A percentile compares a stretch with the other conserved stretches of the same genome.
These are phyloP conservation scores for Elongisporangium undulatum DNA, from an alignment of 352 stramenopile species.

Conservation along the genomic window DNA sequence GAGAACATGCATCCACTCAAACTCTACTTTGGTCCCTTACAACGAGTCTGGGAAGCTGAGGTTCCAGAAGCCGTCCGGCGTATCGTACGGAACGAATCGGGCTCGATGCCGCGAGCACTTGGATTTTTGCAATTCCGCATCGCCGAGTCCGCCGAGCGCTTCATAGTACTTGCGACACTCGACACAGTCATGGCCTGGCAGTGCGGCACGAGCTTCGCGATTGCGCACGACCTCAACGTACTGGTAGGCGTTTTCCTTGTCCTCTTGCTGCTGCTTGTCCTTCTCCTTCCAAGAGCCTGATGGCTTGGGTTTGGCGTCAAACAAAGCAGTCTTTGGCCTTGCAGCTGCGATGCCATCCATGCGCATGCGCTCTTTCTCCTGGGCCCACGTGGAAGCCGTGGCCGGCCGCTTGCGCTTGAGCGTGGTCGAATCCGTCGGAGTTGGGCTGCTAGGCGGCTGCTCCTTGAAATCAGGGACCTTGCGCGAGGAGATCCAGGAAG, in stretches of 20 bases:
- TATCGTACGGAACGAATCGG: constrained; percentile 67
- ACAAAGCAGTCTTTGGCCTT: constrained; percentile 19
- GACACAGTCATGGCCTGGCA: constrained; percentile 61
- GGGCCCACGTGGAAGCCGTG: constrained; percentile 28
- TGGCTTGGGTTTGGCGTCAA: constrained; percentile 6
- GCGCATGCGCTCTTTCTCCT: constrained; percentile 31
- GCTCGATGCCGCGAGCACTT: constrained; percentile 76
- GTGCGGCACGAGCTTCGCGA: constrained; percentile 40
- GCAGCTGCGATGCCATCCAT: neutral
- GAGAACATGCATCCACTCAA: neutral
- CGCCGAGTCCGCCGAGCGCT: constrained; percentile 42
- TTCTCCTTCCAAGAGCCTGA: constrained; percentile 4
- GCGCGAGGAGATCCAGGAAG: neutral
- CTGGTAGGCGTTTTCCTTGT: constrained; percentile 22
- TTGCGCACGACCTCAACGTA: constrained; percentile 85
- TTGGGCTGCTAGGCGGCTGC: neutral
- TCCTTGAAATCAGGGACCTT: neutral
- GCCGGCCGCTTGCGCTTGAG: constrained; percentile 10
- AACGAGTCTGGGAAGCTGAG: constrained; percentile 76
- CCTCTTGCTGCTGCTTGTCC: constrained; percentile 10
- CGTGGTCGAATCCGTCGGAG: neutral
- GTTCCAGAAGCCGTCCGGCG: constrained; percentile 83
- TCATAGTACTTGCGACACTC: constrained; percentile 83
- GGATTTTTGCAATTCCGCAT: constrained; percentile 33
- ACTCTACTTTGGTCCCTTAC: neutral